Base-by-base conservation (phyloP, 2,329 filamentous ascomycete species). In the Arthrobotrys conoides region DNA sequence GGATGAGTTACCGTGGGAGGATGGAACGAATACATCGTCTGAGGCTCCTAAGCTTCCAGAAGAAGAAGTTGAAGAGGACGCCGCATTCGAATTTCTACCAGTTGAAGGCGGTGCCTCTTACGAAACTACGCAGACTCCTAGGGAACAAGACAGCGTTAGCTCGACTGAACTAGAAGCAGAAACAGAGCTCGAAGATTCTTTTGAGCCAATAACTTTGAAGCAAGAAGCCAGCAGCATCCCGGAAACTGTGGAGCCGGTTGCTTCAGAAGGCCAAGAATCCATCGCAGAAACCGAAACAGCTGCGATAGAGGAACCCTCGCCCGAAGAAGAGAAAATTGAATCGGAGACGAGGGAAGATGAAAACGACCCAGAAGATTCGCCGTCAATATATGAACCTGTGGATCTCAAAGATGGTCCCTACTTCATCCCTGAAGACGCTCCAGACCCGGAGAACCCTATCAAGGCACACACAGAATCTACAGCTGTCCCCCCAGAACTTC, bases 361-460 rank as follows among this genome's bases (percentile, higher is more conserved):
- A 24, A 71, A 48, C 16, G 72, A 67, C n/a, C 44, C 33, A 30
- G 46, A 46, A 3, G 63, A 68, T 22, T 36, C 53, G 9, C 63
- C 63, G 5, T 67, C 71, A 6, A 36, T 51, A 33, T 61, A 71
- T n/a, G n/a, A 77, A 22, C 38, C 46, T 12, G 55, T 72, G 18
- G 75, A 72, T n/a, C 38, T 78, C 5, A 44, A 79, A 51, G 76
- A 79, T 20, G 76, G 76, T n/a, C 55, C 69, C 22, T 67, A 79
- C 18, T 79, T 79, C 44, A 61, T 53, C 5, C 68, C 68, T 20
- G 75, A 78, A 33, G 63, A 78, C 30, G 41, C 41, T 12, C 48
- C 63, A 16, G 67, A 59, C 6, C 24, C 51, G 5, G 48, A 49
- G 59, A 14, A 49, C 30, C 27, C 67, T 6, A 55, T 36, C 10